Conservation (phyloP, 495 filamentous ascomycete species). For the Apiosordaria backusii region DNA sequence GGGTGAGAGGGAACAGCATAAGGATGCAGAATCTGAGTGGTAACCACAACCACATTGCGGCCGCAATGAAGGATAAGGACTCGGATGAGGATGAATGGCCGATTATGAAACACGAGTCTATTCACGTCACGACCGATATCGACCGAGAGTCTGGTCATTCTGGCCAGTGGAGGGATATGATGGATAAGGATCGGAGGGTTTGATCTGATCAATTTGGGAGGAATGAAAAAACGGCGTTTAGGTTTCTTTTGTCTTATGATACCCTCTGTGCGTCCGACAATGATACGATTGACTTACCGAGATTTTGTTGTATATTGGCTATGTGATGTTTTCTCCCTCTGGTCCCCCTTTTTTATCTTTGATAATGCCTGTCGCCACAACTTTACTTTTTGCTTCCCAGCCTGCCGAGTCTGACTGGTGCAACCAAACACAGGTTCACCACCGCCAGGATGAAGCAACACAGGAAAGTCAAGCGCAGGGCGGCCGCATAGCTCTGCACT, state of each 20-base stretch:
- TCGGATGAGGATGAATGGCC: constrained; percentile 16
- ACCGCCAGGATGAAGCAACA: constrained; percentile 49
- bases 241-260: neutral
- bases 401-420: constrained; percentile 52
- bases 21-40: neutral
- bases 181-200: neutral
- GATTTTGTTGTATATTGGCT: neutral
- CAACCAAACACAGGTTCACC: constrained; percentile 48
- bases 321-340: neutral
- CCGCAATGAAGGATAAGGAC: constrained; percentile 4
- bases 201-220: neutral
- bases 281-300: neutral
- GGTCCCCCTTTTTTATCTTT: neutral
- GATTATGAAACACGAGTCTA: constrained; percentile 8
- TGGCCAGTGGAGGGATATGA: neutral
- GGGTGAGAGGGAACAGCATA: neutral
- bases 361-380: neutral
- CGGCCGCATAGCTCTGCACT: constrained; percentile 55
- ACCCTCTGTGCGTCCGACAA: neutral
- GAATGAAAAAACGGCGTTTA: neutral
- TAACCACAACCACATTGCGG: neutral
- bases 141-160: neutral
- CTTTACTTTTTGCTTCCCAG: constrained; percentile 45
- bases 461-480: constrained; percentile 55
- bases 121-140: neutral